These are phyloP conservation scores for Candida chauliodis DNA, from an alignment of 805 yeast genomes.

Conservation along the genomic window DNA sequence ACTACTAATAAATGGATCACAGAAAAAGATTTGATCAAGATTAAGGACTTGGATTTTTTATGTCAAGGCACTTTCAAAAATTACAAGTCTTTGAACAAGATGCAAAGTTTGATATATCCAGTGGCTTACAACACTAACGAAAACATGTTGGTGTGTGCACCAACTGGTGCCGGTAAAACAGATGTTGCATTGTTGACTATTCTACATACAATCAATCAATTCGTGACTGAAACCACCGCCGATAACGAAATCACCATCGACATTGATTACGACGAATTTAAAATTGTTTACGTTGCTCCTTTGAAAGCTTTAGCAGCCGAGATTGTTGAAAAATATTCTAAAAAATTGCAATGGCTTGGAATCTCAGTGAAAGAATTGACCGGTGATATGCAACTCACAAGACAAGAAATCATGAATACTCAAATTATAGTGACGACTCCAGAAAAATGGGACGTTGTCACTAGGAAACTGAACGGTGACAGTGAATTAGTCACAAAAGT, in stretches of 20 bases:
- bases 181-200: constrained; percentile 85
- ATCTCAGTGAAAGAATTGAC: constrained; percentile 85
- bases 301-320: constrained; percentile 95
- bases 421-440: constrained; percentile 92
- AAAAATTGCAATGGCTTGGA: constrained; percentile 79
- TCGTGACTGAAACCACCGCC: constrained; percentile 50
- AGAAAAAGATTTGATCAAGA: constrained; percentile 48
- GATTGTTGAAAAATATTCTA: constrained; percentile 84
- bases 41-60: constrained; percentile 65
- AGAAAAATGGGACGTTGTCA: constrained; percentile 98
- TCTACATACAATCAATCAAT: constrained; percentile 74
- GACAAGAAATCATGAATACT: constrained; percentile 69
- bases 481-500: constrained; percentile 80
- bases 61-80: constrained; percentile 83
- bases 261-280: constrained; percentile 79
- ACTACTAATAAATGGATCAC: constrained; percentile 39
- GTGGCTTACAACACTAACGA: constrained; percentile 92
- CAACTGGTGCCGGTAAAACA: constrained; percentile 97
- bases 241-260: constrained; percentile 48
- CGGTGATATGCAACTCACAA: constrained; percentile 81
- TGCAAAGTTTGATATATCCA: constrained; percentile 88
- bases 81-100: constrained; percentile 73
- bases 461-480: constrained; percentile 89
- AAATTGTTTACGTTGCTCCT: constrained; percentile 89
- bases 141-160: constrained; percentile 94